phyloP scores from a whole-genome alignment of 805 yeast genomes.

The Spathaspora gorwiae region DNA sequence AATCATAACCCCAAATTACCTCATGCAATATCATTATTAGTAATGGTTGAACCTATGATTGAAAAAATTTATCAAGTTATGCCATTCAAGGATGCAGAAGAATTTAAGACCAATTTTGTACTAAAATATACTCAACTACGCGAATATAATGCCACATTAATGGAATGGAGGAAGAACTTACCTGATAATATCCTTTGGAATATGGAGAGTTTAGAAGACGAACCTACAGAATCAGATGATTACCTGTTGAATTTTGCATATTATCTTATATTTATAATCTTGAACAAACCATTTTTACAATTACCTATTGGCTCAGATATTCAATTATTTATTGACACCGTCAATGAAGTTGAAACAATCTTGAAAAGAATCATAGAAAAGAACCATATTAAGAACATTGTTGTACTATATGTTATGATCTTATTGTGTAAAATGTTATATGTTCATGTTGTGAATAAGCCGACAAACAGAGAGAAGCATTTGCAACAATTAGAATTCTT shows the following conservation, averaged over 20 bases:
- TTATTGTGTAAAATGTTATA: background rate
- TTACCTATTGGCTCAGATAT: background rate
- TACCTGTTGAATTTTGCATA: conserved; percentile 2
- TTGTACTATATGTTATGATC: conserved; percentile 1
- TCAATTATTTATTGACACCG: background rate
- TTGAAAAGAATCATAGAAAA: background rate
- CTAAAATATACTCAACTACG: background rate
- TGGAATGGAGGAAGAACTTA: background rate
- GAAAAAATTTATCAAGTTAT: conserved; percentile 1
- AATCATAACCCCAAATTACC: conserved; percentile 1
- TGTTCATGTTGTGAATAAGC: background rate
- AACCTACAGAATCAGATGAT: background rate
- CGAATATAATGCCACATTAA: background rate
- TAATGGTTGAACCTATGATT: conserved; percentile 2
- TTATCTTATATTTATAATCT: background rate
- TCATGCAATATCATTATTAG: background rate
- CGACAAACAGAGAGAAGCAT: background rate
- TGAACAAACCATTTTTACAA: conserved; percentile 3
- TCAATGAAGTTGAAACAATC: background rate
- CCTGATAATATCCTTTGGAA: background rate
- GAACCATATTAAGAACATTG: background rate
- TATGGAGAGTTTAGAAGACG: background rate
- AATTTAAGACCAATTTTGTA: background rate
- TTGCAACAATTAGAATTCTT: conserved; percentile 1
- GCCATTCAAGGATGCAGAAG: conserved; percentile 3